Base-by-base conservation (phyloP, 2,329 filamentous ascomycete species). In the Microcyclosporella mali region DNA sequence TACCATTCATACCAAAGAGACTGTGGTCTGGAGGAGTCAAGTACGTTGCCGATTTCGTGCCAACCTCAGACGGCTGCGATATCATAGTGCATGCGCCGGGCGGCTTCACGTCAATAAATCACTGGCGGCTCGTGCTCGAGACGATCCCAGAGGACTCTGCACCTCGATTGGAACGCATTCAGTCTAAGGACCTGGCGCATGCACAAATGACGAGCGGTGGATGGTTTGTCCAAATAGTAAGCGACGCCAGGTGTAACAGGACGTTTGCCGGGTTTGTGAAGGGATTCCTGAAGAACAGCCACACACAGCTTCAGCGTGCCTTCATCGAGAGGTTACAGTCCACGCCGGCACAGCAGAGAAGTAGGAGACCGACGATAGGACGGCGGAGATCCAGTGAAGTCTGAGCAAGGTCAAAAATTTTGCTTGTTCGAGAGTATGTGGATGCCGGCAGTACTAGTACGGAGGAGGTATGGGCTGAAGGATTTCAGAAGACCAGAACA, bases 41-140 rank as follows among this genome's bases (percentile, higher is more conserved):
- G 33, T 64, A 64, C 47, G 52, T 44, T 1, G 59, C 59, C 14
- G 54, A 60, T 33, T 64, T 58, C 45, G 31, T 56, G 4, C 54
- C 55, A 1, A 49, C 45, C 16, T 43, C 45, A 10, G 54, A 63
- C 21, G 61, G 61, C 32, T 64, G 61, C 50, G 56, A 61, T 43
- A 63, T 64, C 49, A 60, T 56, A 9, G 53, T 64, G 10, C 52
- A 59, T 29, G 60, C 61, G 8, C 60, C 60, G 10, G 61, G 56
- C 18, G 60, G 61, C 29, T 63, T 64, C 49, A 62, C 55, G 3
- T 57, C 53, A 7, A 51, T 50, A 19, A 64, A 63, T 36, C 54
- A 53, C 19, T 63, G 61, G 60, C 52, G 56, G 12, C 43, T 62
- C 19, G 34, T 56, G n/a, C 53, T 50, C 19, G 55, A 57, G 36